These are phyloP conservation scores for Astragalus glycyphyllos DNA, from an alignment of 306 rosid species.

Conservation along the genomic window DNA sequence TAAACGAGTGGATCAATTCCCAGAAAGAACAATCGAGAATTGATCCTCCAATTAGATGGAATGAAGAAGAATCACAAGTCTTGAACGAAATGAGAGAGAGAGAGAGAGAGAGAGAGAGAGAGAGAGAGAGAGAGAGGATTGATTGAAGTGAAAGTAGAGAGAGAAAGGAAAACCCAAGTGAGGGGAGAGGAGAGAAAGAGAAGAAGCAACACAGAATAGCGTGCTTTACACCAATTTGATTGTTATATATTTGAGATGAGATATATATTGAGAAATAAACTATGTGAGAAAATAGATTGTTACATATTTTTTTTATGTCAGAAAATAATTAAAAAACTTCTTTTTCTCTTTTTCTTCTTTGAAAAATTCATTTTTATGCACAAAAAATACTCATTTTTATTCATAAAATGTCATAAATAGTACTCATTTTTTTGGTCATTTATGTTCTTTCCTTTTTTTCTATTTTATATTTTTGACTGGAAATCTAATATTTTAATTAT, in stretches of 20 bases:
- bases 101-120: conserved; percentile 35
- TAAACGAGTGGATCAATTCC: conserved; percentile 58
- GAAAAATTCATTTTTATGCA: too few species aligned
- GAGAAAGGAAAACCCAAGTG: conserved; percentile 51
- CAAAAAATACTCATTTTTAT: too few species aligned
- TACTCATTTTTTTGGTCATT: too few species aligned
- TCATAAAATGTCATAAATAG: too few species aligned
- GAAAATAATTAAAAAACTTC: too few species aligned
- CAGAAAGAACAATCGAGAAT: conserved; percentile 50
- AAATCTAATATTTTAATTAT: too few species aligned
- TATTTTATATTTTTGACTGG: too few species aligned
- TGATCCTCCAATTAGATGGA: conserved; percentile 35
- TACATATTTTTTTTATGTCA: too few species aligned
- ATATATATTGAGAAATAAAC: conserved; percentile 18
- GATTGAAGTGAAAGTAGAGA: conserved; percentile 46
- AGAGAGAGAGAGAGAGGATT: conserved; percentile 39
- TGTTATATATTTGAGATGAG: too few species aligned
- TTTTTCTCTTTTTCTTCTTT: too few species aligned
- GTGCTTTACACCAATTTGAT: conserved; percentile 3
- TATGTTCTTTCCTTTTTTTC: too few species aligned
- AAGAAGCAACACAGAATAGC: conserved; percentile 34
- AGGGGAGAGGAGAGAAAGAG: conserved; percentile 36
- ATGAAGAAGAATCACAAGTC: conserved; percentile 38
- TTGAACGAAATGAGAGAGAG: conserved; percentile 32
- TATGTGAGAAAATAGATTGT: background rate